Base-by-base conservation (phyloP, 2,329 filamentous ascomycete genomes). In the Pseudopyrenochaeta lycopersici region DNA sequence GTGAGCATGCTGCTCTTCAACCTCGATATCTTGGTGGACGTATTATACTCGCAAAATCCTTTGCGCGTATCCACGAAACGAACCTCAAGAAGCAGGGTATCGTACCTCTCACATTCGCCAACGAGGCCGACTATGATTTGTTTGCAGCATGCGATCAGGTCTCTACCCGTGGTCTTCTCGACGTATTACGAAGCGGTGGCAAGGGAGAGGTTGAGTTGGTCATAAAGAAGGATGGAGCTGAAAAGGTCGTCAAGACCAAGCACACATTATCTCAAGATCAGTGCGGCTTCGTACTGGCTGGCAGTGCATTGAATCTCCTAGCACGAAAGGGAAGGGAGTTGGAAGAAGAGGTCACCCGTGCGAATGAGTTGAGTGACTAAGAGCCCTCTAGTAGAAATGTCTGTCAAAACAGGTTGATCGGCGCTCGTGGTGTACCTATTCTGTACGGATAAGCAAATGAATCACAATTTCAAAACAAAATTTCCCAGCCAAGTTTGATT, bases 61-160 rank as follows among this genome's bases (percentile, higher is more conserved):
- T 97, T 72, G 92, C 92, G 0, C 88, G 92, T 47, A 97, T 97
- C 73, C 92, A 97, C 80, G 92, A 97, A 83, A 96, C 92, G 27
- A 97, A 97, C 76, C 81, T 97, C 63, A 97, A 97, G 87, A 97
- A 97, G 81, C 95, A 99, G 80, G 95, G 95, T 59, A 90, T 99
- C 30, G 92, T 99, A 39, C 95, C 95, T 1, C 82, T 99, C 67
- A 97, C 92, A 0, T 97, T 99, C 72, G 91, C 82, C 40, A 84
- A 97, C 76, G 92, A 96, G 78, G 84, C 85, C 17, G 95, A 98
- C 77, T 98, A 97, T 74, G 91, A 95, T 70, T 80, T 82, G 59
- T 90, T 99, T 60, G 82, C 85, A 46, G 92, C 93, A 0, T 91
- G 92, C 60, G 95, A 99, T 74, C 82, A 88, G 67, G 90, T 98